A percentile compares a stretch with the other conserved stretches of the same genome.
Evolutionary conservation across 352 stramenopile species (phyloP).

Genomic region (Lagenidium giganteum): DNA sequence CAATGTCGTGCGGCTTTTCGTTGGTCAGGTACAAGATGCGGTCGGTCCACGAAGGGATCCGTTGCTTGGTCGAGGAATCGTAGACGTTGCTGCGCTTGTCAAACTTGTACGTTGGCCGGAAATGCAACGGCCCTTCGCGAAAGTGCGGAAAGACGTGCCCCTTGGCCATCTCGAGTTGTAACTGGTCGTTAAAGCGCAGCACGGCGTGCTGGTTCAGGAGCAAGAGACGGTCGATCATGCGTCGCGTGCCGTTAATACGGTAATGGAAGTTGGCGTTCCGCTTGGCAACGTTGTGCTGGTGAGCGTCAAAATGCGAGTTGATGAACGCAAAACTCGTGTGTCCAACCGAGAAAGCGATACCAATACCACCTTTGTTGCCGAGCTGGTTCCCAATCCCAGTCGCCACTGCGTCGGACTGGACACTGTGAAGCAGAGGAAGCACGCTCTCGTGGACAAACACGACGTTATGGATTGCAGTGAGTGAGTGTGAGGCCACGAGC

Average conservation of each 20-base stretch:
- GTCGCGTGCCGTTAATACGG: constrained; percentile 87
- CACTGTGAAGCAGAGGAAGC: constrained; percentile 74
- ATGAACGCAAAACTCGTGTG: constrained; percentile 89
- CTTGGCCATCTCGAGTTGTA: constrained; percentile 75
- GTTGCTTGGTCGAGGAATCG: constrained; percentile 93
- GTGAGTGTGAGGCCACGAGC: constrained; percentile 83
- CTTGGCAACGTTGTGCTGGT: constrained; percentile 84
- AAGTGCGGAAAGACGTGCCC: constrained; percentile 87
- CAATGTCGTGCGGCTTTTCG: constrained; percentile 36
- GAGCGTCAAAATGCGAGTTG: constrained; percentile 92
- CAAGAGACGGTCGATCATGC: constrained; percentile 81
- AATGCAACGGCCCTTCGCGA: constrained; percentile 87
- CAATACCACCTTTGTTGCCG: constrained; percentile 95
- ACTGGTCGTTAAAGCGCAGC: constrained; percentile 90
- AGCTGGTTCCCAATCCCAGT: constrained; percentile 93
- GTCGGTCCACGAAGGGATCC: constrained; percentile 96
- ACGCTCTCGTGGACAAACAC: constrained; percentile 90
- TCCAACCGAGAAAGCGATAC: constrained; percentile 79
- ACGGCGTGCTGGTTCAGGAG: constrained; percentile 66
- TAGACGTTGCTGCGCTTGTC: constrained; percentile 90
- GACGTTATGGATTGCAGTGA: constrained; percentile 92
- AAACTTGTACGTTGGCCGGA: constrained; percentile 96
- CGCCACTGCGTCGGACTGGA: constrained; percentile 88
- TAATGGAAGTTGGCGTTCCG: constrained; percentile 93
- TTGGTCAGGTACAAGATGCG: constrained; percentile 85